Evolutionary conservation across 129 eudicot species (phyloP).

Genomic region (Saposhnikovia divaricata): DNA sequence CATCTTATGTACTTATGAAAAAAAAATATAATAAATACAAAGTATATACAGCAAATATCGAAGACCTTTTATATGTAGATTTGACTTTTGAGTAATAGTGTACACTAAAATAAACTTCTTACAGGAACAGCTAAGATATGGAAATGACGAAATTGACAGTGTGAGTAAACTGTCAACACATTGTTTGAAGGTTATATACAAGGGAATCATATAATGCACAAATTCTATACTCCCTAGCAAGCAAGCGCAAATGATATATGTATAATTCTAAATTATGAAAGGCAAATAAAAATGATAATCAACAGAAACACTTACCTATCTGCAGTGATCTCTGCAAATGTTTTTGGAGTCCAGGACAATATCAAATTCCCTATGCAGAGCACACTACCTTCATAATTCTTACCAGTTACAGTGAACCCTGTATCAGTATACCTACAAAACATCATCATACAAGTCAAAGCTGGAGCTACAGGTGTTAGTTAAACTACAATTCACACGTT

Average conservation of each 20-base stretch:
- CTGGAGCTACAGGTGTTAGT: background rate
- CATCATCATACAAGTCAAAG: background rate
- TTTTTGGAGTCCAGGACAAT: constrained; percentile 80
- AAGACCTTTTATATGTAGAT: background rate
- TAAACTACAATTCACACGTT: background rate
- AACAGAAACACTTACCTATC: constrained; percentile 46
- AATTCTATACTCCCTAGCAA: background rate
- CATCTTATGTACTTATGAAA: background rate
- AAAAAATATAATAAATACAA: background rate
- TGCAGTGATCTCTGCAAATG: constrained; percentile 60
- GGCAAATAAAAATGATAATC: background rate
- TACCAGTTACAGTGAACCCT: constrained; percentile 88
- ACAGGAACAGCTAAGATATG: background rate
- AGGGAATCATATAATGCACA: background rate
- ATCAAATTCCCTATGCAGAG: constrained; percentile 82
- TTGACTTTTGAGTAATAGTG: background rate
- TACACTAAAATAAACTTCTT: background rate
- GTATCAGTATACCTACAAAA: constrained; percentile 67
- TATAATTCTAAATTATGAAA: background rate
- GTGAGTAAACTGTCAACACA: background rate
- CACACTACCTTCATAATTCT: constrained; percentile 78
- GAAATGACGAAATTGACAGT: background rate
- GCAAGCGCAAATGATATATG: background rate
- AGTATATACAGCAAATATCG: background rate
- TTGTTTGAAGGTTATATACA: background rate